Evolutionary conservation across 1,139 yeast species (phyloP), one percentile per base, ranked within the genome.

Genomic region (Sugiyamaella sp.): DNA sequence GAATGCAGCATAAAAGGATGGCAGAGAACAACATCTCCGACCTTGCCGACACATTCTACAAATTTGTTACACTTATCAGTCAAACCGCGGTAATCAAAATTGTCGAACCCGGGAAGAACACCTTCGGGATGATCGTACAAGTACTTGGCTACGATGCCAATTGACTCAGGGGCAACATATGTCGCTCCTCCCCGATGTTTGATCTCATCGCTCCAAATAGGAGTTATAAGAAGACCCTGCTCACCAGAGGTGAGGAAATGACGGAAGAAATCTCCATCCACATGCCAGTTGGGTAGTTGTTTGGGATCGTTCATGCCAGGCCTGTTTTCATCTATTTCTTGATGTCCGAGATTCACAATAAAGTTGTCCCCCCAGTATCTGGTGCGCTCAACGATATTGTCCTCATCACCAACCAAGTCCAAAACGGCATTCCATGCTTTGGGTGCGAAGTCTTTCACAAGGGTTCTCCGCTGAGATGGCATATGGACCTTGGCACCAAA

Each of bases 1-100:
- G 55, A 52, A 29, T 52, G 55, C 16, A 52, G 16, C 55, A 52
- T 52, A 22, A 52, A 49, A 19, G 55, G 55, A 22, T 52, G 55
- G 17, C 49, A 40, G 14, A 52, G 19, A 5, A 52, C 52, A 2
- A 52, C 55, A 37, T 52, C 55, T 12, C 55, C 55, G 10, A 52
- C 50, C 19, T 49, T 44, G 16, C 55, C 55, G 17, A 43, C 33
- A 38, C 49, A 40, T 33, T 52, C 55, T 2, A 52, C 55, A 43
- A 52, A 52, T 24, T 49, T 27, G 17, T 49, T 38, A 42, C 55
- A 52, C 19, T 48, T 25, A n/a, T 46, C 24, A 17, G 54, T 54
- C 35, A 51, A 24, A 14, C 37, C 54, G n/a, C 17, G 33, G 29
- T 51, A 46, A 20, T 42, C 48, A 33, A 51, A 51, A n/a, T 46